phyloP scores from a whole-genome alignment of 1,284 basidiomycete species.

The Puccinia polysora region DNA sequence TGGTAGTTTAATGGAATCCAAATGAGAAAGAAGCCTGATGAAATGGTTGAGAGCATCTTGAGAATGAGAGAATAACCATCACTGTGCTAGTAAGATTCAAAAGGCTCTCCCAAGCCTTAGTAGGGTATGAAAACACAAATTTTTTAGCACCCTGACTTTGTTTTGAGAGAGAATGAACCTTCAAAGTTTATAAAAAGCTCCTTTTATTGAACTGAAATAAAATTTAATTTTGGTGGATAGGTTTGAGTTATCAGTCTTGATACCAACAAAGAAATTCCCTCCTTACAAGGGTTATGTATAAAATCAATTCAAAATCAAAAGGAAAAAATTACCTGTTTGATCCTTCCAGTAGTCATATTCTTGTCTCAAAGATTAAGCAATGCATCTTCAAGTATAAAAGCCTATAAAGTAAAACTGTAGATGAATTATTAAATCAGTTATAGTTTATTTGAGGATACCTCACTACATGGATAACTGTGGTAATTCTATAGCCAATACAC shows the following conservation, averaged over 20 bases:
- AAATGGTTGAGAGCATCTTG: neutral
- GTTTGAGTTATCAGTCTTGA: neutral
- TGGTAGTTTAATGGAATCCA: neutral
- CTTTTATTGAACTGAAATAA: too few species aligned
- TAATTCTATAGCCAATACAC: conserved; percentile 65
- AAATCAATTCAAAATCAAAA: neutral
- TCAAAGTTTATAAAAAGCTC: neutral
- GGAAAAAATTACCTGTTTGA: conserved; percentile 59
- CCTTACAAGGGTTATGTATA: neutral
- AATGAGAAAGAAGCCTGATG: too few species aligned
- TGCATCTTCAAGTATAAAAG: conserved; percentile 64
- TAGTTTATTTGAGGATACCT: conserved; percentile 63
- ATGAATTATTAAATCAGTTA: conserved; percentile 67
- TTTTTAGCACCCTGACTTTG: neutral
- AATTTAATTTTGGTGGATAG: too few species aligned
- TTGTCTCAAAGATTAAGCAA: too few species aligned
- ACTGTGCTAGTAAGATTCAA: neutral
- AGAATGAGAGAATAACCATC: neutral
- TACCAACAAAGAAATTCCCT: neutral
- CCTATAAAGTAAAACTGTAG: conserved; percentile 64
- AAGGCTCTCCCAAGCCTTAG: neutral
- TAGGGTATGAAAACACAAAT: neutral
- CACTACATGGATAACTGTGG: too few species aligned
- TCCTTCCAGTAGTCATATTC: conserved; percentile 67
- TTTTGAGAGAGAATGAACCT: neutral